Evolutionary conservation across 2,329 filamentous ascomycete species (phyloP).

Genomic region (Neopestalotiopsis rosae): DNA sequence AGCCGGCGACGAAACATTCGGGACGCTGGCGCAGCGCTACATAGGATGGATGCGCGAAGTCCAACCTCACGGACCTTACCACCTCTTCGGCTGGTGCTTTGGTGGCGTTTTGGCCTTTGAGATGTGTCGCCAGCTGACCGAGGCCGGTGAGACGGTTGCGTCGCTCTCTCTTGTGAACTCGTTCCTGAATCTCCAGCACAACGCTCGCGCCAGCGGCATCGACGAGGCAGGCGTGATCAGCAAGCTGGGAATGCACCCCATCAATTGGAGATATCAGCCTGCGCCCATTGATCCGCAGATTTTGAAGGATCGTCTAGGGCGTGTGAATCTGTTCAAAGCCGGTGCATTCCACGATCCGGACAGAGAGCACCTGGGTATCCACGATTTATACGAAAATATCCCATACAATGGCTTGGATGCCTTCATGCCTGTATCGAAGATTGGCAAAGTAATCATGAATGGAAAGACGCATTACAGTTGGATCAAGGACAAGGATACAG

Average conservation of each 20-base stretch:
- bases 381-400: not conserved
- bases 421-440: not conserved
- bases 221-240: not conserved
- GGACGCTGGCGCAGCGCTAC: not conserved
- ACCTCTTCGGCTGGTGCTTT: conserved; percentile 3
- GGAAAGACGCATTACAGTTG: not conserved
- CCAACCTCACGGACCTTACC: not conserved
- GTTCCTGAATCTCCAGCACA: not conserved
- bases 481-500: not conserved
- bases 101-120: not conserved
- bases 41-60: not conserved
- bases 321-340: not conserved
- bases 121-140: not conserved
- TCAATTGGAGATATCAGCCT: not conserved
- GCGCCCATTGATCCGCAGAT: not conserved
- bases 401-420: not conserved
- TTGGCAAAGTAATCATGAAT: not conserved
- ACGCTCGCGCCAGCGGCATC: not conserved
- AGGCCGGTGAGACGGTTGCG: not conserved
- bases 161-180: not conserved
- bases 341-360: not conserved
- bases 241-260: not conserved
- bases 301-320: not conserved
- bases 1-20: not conserved
- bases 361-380: not conserved